phyloP scores from a whole-genome alignment of 768 basidiomycete genomes.

The Myochromella boudieri region DNA sequence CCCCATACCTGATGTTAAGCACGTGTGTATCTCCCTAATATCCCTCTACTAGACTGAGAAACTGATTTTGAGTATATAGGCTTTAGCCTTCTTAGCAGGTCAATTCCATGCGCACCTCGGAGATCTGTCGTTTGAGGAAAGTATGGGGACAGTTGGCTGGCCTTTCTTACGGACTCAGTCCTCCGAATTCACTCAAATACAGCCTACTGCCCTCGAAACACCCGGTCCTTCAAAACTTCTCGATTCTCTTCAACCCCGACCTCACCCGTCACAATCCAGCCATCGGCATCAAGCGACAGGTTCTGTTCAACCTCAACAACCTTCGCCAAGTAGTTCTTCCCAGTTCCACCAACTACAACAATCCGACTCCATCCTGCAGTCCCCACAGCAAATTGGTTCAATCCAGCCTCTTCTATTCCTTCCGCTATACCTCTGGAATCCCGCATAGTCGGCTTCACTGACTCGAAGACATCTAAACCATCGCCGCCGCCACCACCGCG shows the following conservation, averaged over 20 bases:
- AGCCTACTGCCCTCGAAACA: slow-evolving; percentile 43
- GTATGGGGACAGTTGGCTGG: slow-evolving; percentile 59
- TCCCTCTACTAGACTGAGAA: not conserved
- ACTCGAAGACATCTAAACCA: slow-evolving; percentile 48
- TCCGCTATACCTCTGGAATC: slow-evolving; percentile 76
- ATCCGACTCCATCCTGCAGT: slow-evolving; percentile 5
- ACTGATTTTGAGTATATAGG: slow-evolving; percentile 46
- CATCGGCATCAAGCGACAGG: slow-evolving; percentile 58
- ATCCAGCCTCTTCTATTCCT: slow-evolving; percentile 74
- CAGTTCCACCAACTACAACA: too few relatives aligned
- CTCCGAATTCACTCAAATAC: slow-evolving; percentile 55
- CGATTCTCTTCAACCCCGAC: slow-evolving; percentile 31
- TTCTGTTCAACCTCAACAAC: slow-evolving; percentile 31
- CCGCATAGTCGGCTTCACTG: slow-evolving; percentile 48
- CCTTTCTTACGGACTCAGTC: slow-evolving; percentile 50
- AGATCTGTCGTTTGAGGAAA: slow-evolving; percentile 96
- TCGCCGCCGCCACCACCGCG: slow-evolving; percentile 44
- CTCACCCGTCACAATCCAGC: slow-evolving; percentile 36
- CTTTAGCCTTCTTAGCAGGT: slow-evolving; percentile 88
- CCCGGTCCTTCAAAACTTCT: slow-evolving; percentile 48
- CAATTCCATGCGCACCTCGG: slow-evolving; percentile 94
- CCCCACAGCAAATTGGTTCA: slow-evolving; percentile 34
- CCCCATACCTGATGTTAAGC: slow-evolving; percentile 90
- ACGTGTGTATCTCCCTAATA: slow-evolving; percentile 41
- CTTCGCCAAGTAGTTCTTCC: slow-evolving; percentile 35